Percentiles rank a stretch among this genome's conserved stretches.
Conservation (phyloP, 2,329 filamentous ascomycete genomes). For the Dactylonectria macrodidyma region DNA sequence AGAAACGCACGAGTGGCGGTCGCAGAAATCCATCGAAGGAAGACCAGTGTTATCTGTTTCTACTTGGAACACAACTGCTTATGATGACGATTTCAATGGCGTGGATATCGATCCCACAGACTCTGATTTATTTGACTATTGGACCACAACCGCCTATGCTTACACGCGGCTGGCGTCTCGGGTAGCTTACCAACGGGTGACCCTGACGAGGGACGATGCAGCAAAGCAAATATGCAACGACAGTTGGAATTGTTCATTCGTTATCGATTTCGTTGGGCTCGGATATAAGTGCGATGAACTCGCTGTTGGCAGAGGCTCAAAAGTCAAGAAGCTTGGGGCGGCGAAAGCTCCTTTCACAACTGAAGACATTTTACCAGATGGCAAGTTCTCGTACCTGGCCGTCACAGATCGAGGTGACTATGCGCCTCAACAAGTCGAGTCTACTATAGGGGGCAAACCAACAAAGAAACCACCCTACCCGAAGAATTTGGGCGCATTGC, state of each 20-base stretch:
- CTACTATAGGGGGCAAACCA: slow-evolving; percentile 27
- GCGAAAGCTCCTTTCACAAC: slow-evolving; percentile 37
- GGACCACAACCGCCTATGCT: slow-evolving; percentile 21
- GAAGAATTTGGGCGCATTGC: slow-evolving; percentile 39
- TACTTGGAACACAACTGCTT: slow-evolving; percentile 35
- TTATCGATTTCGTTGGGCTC: slow-evolving; percentile 38
- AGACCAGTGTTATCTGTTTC: slow-evolving; percentile 12
- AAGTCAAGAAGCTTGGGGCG: slow-evolving; percentile 34
- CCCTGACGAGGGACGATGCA: slow-evolving; percentile 30
- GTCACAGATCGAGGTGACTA: slow-evolving; percentile 39
- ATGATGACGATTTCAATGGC: background rate
- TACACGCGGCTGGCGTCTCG: slow-evolving; percentile 29
- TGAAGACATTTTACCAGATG: slow-evolving; percentile 29
- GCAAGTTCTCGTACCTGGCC: slow-evolving; percentile 37
- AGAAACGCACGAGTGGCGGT: slow-evolving; percentile 24
- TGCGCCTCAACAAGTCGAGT: slow-evolving; percentile 28
- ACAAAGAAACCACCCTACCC: slow-evolving; percentile 35
- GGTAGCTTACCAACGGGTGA: slow-evolving; percentile 27
- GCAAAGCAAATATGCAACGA: slow-evolving; percentile 34
- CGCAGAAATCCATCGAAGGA: background rate
- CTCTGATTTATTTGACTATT: slow-evolving; percentile 41
- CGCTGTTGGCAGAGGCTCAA: slow-evolving; percentile 22
- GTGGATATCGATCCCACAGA: slow-evolving; percentile 3
- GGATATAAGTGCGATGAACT: slow-evolving; percentile 41
- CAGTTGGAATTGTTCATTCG: slow-evolving; percentile 44